Percentiles rank a stretch among this genome's conserved stretches.
phyloP scores from a whole-genome alignment of 768 basidiomycete genomes.

The Leccinellum luteum region DNA sequence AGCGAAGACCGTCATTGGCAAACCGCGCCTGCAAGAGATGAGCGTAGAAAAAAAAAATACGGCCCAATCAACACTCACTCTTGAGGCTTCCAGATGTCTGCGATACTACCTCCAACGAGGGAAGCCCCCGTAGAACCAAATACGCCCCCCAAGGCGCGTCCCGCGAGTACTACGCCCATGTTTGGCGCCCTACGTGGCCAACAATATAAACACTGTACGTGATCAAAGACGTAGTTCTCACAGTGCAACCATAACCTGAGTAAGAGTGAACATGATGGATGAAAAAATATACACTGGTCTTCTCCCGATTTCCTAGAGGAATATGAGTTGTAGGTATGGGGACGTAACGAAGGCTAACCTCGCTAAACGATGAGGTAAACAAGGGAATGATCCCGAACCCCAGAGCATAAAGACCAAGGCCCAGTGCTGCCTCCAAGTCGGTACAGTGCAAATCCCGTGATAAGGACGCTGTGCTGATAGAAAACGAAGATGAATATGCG shows the following conservation, averaged over 20 bases:
- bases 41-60: neutral
- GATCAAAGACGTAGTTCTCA: conserved; percentile 9
- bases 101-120: conserved; percentile 66
- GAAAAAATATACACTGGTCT: conserved; percentile 59
- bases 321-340: neutral
- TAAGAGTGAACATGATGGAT: conserved; percentile 45
- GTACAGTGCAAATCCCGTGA: conserved; percentile 42
- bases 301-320: conserved; percentile 56
- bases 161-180: conserved; percentile 55
- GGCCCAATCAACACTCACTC: conserved; percentile 41
- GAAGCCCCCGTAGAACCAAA: conserved; percentile 64
- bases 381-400: conserved; percentile 64
- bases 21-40: conserved; percentile 50
- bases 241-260: conserved; percentile 44
- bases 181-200: conserved; percentile 35
- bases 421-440: conserved; percentile 42
- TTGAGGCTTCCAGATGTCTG: conserved; percentile 62
- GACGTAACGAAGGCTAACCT: conserved; percentile 27
- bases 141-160: conserved; percentile 58
- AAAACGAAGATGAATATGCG: conserved; percentile 48
- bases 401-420: conserved; percentile 51
- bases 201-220: neutral
- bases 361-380: conserved; percentile 64
- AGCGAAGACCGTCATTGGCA: conserved; percentile 75
- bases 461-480: conserved; percentile 56